Conservation (phyloP, 306 rosid species). For the Vachellia collinsii region DNA sequence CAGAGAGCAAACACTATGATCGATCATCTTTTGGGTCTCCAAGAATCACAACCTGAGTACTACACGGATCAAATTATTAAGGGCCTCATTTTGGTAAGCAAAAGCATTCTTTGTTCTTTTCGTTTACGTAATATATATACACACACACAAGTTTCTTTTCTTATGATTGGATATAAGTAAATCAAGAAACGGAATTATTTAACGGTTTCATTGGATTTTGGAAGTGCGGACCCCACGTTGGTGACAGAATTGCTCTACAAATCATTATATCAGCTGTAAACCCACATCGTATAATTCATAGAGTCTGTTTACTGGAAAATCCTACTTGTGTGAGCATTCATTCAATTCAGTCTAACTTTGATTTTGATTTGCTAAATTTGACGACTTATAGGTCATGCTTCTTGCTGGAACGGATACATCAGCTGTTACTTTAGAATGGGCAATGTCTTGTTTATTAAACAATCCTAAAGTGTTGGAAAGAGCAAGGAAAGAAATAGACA, state of each 20-base stretch:
- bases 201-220: neutral
- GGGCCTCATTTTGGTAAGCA: conserved; percentile 37
- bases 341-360: neutral
- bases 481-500: neutral
- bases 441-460: neutral
- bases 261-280: too few relatives aligned
- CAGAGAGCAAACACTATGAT: conserved; percentile 36
- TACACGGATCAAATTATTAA: conserved; percentile 42
- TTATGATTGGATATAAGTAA: too few relatives aligned
- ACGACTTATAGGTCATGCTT: neutral
- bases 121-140: too few relatives aligned
- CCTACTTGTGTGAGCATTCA: neutral
- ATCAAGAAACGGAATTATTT: neutral
- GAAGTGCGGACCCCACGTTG: too few relatives aligned
- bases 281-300: too few relatives aligned
- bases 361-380: neutral
- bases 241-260: too few relatives aligned
- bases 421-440: neutral
- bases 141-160: too few relatives aligned
- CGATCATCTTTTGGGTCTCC: conserved; percentile 30
- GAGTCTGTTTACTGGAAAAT: too few relatives aligned
- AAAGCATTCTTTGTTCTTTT: too few relatives aligned
- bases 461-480: neutral
- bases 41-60: conserved; percentile 37
- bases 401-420: neutral